phyloP scores from a whole-genome alignment of 1,284 basidiomycete genomes.

The Schizophyllum commune region DNA sequence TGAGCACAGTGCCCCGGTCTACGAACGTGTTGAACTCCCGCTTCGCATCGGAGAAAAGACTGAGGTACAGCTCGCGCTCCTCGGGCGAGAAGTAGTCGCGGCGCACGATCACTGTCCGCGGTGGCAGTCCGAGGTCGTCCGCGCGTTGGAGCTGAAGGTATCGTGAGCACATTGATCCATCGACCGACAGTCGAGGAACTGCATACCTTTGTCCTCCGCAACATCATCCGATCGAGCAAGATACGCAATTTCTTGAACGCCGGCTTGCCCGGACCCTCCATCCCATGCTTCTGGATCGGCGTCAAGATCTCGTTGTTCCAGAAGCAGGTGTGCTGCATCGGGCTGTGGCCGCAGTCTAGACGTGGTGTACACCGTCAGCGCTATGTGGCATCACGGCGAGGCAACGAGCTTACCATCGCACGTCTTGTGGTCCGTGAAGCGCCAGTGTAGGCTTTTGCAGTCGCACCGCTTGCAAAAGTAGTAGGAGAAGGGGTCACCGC shows the following conservation, averaged over 20 bases:
- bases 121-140: constrained; percentile 96
- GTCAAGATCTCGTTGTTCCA: constrained; percentile 94
- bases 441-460: constrained; percentile 90
- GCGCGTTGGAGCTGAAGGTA: constrained; percentile 75
- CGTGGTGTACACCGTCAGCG: not conserved
- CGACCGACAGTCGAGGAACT: constrained; percentile 3
- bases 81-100: constrained; percentile 94
- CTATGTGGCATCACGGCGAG: not conserved
- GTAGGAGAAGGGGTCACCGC: constrained; percentile 85
- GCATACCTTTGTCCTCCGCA: constrained; percentile 73
- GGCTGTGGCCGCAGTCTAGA: constrained; percentile 82
- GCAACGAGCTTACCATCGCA: constrained; percentile 65
- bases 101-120: constrained; percentile 85
- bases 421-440: constrained; percentile 72
- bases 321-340: constrained; percentile 91
- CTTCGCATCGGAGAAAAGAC: constrained; percentile 89
- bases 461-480: constrained; percentile 76
- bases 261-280: constrained; percentile 62
- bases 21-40: constrained; percentile 90
- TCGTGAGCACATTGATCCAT: not conserved
- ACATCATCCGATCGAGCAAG: constrained; percentile 93
- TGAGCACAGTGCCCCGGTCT: constrained; percentile 84
- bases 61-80: constrained; percentile 93
- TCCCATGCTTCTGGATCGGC: constrained; percentile 83
- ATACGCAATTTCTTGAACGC: constrained; percentile 91